Conservation (phyloP, 257 asterid genomes). For the Rehmannia glutinosa region DNA sequence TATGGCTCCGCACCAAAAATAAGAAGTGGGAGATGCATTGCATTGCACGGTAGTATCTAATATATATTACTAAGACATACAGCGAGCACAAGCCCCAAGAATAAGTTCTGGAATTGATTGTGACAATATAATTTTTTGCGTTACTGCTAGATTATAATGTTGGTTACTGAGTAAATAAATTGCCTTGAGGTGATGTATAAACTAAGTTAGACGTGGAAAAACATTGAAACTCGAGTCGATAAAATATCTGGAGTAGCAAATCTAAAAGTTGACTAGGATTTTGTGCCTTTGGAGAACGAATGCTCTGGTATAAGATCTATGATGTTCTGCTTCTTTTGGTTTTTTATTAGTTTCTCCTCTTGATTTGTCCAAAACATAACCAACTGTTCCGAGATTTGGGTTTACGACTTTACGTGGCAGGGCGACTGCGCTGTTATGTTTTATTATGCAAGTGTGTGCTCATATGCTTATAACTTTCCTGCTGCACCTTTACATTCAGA, state of each 20-base stretch:
- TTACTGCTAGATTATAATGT: neutral
- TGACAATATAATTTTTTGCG: neutral
- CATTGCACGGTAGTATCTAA: neutral
- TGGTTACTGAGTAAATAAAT: neutral
- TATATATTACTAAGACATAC: neutral
- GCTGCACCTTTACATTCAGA: neutral
- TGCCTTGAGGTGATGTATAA: neutral
- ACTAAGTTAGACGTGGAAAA: neutral
- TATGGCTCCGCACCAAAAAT: neutral
- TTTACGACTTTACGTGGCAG: too few relatives aligned
- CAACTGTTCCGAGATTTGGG: neutral
- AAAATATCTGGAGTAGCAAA: neutral
- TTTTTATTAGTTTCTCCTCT: neutral
- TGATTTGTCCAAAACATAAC: neutral
- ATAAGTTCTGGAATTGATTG: neutral
- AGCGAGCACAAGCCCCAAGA: neutral
- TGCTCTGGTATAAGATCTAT: neutral
- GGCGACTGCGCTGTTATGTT: too few relatives aligned
- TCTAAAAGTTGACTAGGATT: neutral
- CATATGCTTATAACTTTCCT: neutral
- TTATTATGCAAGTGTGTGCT: neutral
- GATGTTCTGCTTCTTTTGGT: neutral
- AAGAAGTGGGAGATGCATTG: neutral
- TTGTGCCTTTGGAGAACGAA: neutral
- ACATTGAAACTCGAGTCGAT: neutral